phyloP scores from a whole-genome alignment of 768 basidiomycete species.

The Albatrellus ellisii region DNA sequence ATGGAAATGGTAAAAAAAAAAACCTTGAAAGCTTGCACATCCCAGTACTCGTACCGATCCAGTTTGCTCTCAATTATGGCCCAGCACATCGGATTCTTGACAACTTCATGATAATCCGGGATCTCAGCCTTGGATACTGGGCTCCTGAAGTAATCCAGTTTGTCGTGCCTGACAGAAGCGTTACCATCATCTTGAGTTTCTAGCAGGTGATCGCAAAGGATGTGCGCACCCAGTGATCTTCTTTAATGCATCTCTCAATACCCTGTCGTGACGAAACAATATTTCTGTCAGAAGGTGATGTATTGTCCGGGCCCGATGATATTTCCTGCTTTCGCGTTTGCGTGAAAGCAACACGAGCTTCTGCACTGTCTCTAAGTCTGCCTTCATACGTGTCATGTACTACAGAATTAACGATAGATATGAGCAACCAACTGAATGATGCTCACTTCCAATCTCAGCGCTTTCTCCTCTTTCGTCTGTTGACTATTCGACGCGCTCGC shows the following conservation, averaged over 20 bases:
- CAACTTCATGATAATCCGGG: conserved; percentile 83
- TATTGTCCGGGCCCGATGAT: conserved; percentile 51
- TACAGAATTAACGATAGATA: conserved; percentile 16
- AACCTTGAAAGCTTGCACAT: conserved; percentile 62
- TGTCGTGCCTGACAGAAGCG: conserved; percentile 43
- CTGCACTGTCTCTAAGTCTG: conserved; percentile 66
- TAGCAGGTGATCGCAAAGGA: background rate
- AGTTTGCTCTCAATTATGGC: conserved; percentile 68
- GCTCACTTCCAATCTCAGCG: conserved; percentile 68
- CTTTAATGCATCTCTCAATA: conserved; percentile 53
- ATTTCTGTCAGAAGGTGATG: conserved; percentile 48
- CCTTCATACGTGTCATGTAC: conserved; percentile 50
- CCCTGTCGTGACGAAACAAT: conserved; percentile 54
- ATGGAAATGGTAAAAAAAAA: conserved; percentile 6
- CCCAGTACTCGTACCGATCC: conserved; percentile 73
- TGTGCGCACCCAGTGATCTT: conserved; percentile 51
- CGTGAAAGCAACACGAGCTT: conserved; percentile 51
- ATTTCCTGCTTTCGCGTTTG: conserved; percentile 76
- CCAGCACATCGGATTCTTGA: conserved; percentile 87
- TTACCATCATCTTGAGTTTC: conserved; percentile 7
- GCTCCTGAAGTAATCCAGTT: conserved; percentile 61
- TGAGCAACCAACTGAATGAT: background rate
- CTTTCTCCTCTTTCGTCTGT: conserved; percentile 74
- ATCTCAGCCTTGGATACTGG: conserved; percentile 73
- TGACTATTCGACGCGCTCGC: conserved; percentile 40